Evolutionary conservation across 2,329 filamentous ascomycete species (phyloP).

Genomic region (Aspergillus aculeatinus): DNA sequence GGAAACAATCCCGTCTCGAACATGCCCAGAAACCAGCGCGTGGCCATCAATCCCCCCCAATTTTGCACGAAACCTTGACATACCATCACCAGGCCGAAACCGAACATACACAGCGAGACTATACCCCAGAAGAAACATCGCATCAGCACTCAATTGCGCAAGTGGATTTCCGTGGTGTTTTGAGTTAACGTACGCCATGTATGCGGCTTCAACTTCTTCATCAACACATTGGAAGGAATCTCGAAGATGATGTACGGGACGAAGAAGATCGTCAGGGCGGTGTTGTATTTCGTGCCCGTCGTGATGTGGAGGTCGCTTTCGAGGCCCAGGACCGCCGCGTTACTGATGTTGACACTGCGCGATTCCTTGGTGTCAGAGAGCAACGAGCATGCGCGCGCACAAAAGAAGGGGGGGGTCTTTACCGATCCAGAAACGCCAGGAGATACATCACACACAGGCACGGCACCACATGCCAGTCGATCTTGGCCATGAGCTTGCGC

Average conservation of each 20-base stretch:
- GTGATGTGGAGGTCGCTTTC: slow-evolving; percentile 59
- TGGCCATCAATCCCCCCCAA: slow-evolving; percentile 72
- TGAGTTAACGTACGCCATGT: slow-evolving; percentile 55
- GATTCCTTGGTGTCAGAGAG: background rate
- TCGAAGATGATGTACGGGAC: slow-evolving; percentile 64
- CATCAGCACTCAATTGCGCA: background rate
- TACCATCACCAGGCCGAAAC: slow-evolving; percentile 73
- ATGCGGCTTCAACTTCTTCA: slow-evolving; percentile 66
- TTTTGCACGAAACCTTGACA: slow-evolving; percentile 74
- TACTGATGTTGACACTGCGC: slow-evolving; percentile 70
- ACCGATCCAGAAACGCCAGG: slow-evolving; percentile 60
- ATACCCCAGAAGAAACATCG: background rate
- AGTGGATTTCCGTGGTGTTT: too few relatives aligned
- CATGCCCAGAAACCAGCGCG: slow-evolving; percentile 76
- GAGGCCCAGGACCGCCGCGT: slow-evolving; percentile 67
- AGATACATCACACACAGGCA: slow-evolving; percentile 69
- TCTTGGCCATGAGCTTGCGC: slow-evolving; percentile 61
- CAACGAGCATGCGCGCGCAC: background rate
- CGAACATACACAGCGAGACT: slow-evolving; percentile 77
- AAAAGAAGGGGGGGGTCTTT: background rate
- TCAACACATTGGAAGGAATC: slow-evolving; percentile 68
- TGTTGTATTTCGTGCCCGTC: slow-evolving; percentile 61
- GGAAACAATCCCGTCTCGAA: slow-evolving; percentile 71
- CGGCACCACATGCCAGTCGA: slow-evolving; percentile 68
- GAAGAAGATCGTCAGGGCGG: slow-evolving; percentile 74